phyloP scores from a whole-genome alignment of 1,139 yeast species.

The Arxiozyma slooffiae region DNA sequence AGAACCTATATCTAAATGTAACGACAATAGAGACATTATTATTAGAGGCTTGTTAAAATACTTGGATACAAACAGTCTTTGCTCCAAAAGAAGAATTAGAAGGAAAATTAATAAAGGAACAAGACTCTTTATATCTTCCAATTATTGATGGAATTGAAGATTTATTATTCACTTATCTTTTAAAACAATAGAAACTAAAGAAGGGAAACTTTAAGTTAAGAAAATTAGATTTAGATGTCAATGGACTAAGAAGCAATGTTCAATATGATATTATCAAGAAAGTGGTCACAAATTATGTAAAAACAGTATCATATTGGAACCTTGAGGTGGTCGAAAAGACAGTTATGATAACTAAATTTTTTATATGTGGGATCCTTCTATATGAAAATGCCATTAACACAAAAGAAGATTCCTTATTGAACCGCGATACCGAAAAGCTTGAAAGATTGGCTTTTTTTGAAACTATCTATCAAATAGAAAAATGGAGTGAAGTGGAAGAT shows the following conservation, averaged over 20 bases:
- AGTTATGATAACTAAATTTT: slow-evolving; percentile 73
- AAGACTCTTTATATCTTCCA: slow-evolving; percentile 67
- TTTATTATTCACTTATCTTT: slow-evolving; percentile 31
- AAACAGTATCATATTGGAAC: slow-evolving; percentile 57
- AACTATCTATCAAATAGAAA: slow-evolving; percentile 68
- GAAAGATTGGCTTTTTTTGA: slow-evolving; percentile 75
- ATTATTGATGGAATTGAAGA: slow-evolving; percentile 58
- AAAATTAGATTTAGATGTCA: slow-evolving; percentile 66
- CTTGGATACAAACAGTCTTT: slow-evolving; percentile 87
- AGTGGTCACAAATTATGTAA: slow-evolving; percentile 59
- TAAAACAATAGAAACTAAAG: slow-evolving; percentile 21
- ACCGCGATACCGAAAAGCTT: slow-evolving; percentile 51
- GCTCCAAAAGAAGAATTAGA: slow-evolving; percentile 77
- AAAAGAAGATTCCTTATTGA: slow-evolving; percentile 19
- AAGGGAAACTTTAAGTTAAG: slow-evolving; percentile 38
- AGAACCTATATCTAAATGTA: slow-evolving; percentile 50
- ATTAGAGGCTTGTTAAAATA: slow-evolving; percentile 58
- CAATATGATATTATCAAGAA: slow-evolving; percentile 54
- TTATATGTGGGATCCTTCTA: slow-evolving; percentile 55
- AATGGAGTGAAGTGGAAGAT: slow-evolving; percentile 98
- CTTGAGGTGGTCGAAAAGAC: slow-evolving; percentile 84
- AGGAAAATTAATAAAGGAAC: slow-evolving; percentile 67
- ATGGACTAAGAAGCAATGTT: slow-evolving; percentile 70
- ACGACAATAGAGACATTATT: slow-evolving; percentile 44
- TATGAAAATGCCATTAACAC: slow-evolving; percentile 24